Evolutionary conservation across 1,139 yeast genomes (phyloP), one percentile per base, ranked within the genome.

Genomic region (Sugiyamaella sp.): DNA sequence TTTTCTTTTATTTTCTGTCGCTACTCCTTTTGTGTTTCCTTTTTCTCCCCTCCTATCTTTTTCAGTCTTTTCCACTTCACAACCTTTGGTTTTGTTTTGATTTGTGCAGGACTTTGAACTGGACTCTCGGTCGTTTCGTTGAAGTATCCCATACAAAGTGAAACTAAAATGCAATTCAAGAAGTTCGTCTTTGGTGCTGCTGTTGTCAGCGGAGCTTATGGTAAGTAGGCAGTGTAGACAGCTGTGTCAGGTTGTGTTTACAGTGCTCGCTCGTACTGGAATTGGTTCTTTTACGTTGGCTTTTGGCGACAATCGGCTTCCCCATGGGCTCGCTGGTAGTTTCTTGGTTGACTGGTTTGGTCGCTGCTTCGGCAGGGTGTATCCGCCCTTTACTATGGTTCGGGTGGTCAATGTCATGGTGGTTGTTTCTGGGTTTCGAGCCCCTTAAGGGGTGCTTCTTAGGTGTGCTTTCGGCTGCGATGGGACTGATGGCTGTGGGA

Each of bases 171-270:
- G 59, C 60, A 58, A 46, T 53, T 51, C 51, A 55, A 57, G 49
- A 38, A 39, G 32, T 57, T 57, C 57, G 20, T 57, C 37, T 45
- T 57, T 21, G 63, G 60, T 45, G 49, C 60, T 40, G 61, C 61
- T 32, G 47, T 53, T 37, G 57, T 57, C 37, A 51, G 59, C 38
- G 55, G 58, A 12, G 63, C 50, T 51, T 51, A 47, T 39, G 66
- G 66, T 62, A 59, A 45, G 64, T 59, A 10, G 14, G 5, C 4
- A 38, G 14, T 35, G 46, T 24, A 5, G 41, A 16, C 6, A 16
- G 21, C 19, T 12, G 27, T 21, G 39, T 19, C 21, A 21, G 40
- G 41, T 33, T 8, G 27, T 29, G 33, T 21, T 49, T 9, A 10
- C 29, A 17, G 24, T 19, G 27, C n/a, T n/a, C n/a, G n/a, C n/a